Evolutionary conservation across 2,329 filamentous ascomycete genomes (phyloP).

Genomic region (Ramularia endophylla): DNA sequence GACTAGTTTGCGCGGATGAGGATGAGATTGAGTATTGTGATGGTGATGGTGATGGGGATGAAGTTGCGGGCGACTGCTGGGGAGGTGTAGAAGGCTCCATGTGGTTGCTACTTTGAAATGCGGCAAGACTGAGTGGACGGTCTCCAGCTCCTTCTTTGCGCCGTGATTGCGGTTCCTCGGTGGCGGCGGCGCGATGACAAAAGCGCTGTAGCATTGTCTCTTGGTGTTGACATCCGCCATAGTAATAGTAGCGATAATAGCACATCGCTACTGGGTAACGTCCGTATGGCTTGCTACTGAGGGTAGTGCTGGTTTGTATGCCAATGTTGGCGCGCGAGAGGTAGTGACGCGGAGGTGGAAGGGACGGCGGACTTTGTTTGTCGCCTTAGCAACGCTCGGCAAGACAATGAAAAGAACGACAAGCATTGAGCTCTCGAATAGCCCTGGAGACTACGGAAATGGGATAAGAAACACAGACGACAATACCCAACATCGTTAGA

Average conservation of each 20-base stretch:
- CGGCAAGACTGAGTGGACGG: too few relatives aligned
- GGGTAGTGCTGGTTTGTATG: too few relatives aligned
- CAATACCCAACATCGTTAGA: too few relatives aligned
- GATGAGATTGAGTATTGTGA: slow-evolving; percentile 3
- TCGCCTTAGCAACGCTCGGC: too few relatives aligned
- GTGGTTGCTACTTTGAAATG: slow-evolving; percentile 1
- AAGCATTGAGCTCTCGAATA: too few relatives aligned
- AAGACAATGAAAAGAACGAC: too few relatives aligned
- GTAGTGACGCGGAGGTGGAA: too few relatives aligned
- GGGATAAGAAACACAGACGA: too few relatives aligned
- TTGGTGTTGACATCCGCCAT: slow-evolving; percentile 26
- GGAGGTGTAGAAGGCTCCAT: slow-evolving; percentile 1
- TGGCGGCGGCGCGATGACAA: slow-evolving; percentile 23
- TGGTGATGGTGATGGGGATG: not conserved
- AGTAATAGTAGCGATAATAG: slow-evolving; percentile 28
- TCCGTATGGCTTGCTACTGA: not conserved
- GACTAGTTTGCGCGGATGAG: slow-evolving; percentile 10
- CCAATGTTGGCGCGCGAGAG: too few relatives aligned
- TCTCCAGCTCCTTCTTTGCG: too few relatives aligned
- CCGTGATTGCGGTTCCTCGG: slow-evolving; percentile 2
- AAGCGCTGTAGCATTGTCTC: slow-evolving; percentile 22
- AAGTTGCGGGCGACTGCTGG: not conserved
- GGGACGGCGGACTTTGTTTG: too few relatives aligned
- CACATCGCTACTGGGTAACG: slow-evolving; percentile 24
- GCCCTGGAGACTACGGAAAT: too few relatives aligned